Evolutionary conservation across 163 green algal species (phyloP).

Genomic region (Chlamydomonas reinhardtii): DNA sequence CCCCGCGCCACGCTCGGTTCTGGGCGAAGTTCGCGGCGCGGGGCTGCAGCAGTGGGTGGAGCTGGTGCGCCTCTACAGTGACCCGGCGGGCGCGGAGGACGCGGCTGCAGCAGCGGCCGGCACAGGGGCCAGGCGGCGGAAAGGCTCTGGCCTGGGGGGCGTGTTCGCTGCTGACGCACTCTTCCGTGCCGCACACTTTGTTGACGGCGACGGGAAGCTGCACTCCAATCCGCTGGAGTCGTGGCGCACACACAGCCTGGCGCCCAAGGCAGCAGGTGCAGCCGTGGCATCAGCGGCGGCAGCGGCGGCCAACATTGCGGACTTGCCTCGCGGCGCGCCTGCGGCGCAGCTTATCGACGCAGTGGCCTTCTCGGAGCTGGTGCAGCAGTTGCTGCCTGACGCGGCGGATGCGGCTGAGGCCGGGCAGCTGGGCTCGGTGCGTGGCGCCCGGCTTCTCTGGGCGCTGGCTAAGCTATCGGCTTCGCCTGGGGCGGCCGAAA

Average conservation of each 20-base stretch:
- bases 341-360: neutral
- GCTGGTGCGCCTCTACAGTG: slow-evolving; percentile 32
- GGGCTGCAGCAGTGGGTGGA: neutral
- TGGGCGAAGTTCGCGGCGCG: slow-evolving; percentile 7
- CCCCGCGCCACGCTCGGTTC: neutral
- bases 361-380: neutral
- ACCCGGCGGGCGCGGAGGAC: neutral
- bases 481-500: neutral
- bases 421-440: neutral
- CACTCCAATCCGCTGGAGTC: neutral
- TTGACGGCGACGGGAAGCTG: neutral
- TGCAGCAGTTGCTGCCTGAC: neutral
- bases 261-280: too few relatives aligned
- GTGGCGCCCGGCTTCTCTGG: slow-evolving; percentile 12
- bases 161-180: slow-evolving; percentile 28
- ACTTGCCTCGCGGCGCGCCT: too few relatives aligned
- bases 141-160: too few relatives aligned
- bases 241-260: neutral
- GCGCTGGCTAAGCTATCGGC: slow-evolving; percentile 37
- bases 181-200: slow-evolving; percentile 43
- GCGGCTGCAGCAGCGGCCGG: too few relatives aligned
- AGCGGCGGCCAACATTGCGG: too few relatives aligned
- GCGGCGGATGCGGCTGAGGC: slow-evolving; percentile 3
- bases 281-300: too few relatives aligned
- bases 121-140: too few relatives aligned